Conservation (phyloP, 2,329 filamentous ascomycete species). For the Coccinonectria pachysandricola region DNA sequence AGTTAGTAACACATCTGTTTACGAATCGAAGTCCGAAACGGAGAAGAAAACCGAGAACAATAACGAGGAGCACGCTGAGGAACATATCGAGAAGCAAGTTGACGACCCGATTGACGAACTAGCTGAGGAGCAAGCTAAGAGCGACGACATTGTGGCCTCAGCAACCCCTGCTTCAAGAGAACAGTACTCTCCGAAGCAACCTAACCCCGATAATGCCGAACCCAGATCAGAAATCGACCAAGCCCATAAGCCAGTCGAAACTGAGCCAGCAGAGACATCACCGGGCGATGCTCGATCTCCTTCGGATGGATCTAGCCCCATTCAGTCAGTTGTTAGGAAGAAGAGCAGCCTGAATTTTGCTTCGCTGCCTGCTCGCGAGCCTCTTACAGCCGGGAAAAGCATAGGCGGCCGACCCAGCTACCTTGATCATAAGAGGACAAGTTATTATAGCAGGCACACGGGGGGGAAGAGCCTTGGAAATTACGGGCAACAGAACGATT, state of each 20-base stretch:
- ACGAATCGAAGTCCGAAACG: too few species aligned
- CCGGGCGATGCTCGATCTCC: constrained; percentile 45
- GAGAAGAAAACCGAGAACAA: neutral
- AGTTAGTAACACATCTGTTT: too few species aligned
- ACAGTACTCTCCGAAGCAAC: too few species aligned
- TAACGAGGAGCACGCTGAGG: too few species aligned
- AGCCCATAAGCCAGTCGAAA: constrained; percentile 8
- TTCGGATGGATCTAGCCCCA: constrained; percentile 63
- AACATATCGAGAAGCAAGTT: too few species aligned
- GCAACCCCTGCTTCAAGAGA: too few species aligned
- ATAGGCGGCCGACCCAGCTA: constrained; percentile 69
- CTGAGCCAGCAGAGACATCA: constrained; percentile 5
- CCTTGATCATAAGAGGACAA: constrained; percentile 59
- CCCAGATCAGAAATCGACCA: too few species aligned
- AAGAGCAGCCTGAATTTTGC: constrained; percentile 96
- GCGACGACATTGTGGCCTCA: too few species aligned
- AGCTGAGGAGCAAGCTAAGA: neutral
- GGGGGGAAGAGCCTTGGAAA: constrained; percentile 62
- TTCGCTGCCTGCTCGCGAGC: constrained; percentile 82
- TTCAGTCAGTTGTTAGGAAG: constrained; percentile 72
- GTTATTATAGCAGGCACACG: constrained; percentile 63
- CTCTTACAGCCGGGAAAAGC: constrained; percentile 71
- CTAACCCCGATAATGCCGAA: too few species aligned
- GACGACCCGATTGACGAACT: neutral
- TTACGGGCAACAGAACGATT: constrained; percentile 30